Conservation (phyloP, 2,329 filamentous ascomycete genomes). For the Trichoderma pleuroti region DNA sequence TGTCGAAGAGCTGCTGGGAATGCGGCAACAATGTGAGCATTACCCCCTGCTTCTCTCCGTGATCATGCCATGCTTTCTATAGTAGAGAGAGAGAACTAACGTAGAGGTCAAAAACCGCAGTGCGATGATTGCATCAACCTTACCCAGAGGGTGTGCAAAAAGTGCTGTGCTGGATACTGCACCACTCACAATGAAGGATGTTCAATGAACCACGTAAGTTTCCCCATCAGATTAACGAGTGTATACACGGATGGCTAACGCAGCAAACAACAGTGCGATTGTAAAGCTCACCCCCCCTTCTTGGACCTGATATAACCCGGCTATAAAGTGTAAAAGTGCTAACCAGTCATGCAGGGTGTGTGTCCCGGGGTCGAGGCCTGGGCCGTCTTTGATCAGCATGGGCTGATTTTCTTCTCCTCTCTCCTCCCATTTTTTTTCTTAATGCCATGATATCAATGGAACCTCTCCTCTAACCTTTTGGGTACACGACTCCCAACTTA, state of each 20-base stretch:
- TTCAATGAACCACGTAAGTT: conserved; percentile 55
- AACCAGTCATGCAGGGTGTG: conserved; percentile 33
- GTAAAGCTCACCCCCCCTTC: background rate
- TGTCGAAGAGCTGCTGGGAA: conserved; percentile 75
- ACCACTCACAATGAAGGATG: conserved; percentile 79
- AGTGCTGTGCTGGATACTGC: conserved; percentile 79
- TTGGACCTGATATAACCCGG: background rate
- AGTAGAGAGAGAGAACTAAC: conserved; percentile 17
- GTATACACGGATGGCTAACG: conserved; percentile 6
- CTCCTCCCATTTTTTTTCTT: background rate
- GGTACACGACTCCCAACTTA: background rate
- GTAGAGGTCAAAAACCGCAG: conserved; percentile 37
- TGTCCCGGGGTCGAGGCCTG: conserved; percentile 31
- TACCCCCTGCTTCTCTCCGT: background rate
- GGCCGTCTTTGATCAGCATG: conserved; percentile 16
- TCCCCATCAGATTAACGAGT: background rate
- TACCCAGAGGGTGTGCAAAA: conserved; percentile 67
- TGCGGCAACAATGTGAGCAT: conserved; percentile 72
- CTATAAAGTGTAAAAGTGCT: background rate
- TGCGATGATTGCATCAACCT: conserved; percentile 71
- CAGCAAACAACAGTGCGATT: conserved; percentile 5
- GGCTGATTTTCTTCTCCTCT: background rate
- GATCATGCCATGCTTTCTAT: background rate
- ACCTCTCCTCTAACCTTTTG: background rate
- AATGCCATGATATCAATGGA: background rate